Evolutionary conservation across 495 filamentous ascomycete genomes (phyloP).

Genomic region (Podospora sp.): DNA sequence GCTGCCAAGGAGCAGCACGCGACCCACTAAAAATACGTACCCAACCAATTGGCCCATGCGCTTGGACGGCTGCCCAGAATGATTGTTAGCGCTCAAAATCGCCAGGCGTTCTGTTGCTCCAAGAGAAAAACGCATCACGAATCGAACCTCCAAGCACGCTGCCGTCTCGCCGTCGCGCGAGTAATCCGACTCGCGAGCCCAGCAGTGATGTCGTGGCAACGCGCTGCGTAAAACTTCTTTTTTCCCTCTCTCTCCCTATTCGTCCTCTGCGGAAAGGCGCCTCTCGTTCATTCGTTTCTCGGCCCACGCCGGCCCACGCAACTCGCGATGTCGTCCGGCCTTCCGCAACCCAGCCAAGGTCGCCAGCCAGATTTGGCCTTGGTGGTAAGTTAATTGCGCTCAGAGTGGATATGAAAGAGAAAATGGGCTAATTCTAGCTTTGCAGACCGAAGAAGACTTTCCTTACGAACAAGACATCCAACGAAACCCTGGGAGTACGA

Average conservation of each 20-base stretch:
- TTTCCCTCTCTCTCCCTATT: slow-evolving; percentile 5
- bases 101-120: slow-evolving; percentile 16
- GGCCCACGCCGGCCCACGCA: neutral
- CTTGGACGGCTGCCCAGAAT: neutral
- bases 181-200: slow-evolving; percentile 22
- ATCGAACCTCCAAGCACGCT: slow-evolving; percentile 21
- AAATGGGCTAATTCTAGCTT: neutral
- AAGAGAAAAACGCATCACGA: slow-evolving; percentile 32
- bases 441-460: slow-evolving; percentile 79
- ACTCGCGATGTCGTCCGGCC: slow-evolving; percentile 36
- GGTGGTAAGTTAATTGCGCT: slow-evolving; percentile 62
- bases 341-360: slow-evolving; percentile 32
- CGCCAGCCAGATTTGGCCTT: slow-evolving; percentile 67
- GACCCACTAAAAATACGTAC: slow-evolving; percentile 13
- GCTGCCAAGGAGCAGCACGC: slow-evolving; percentile 3
- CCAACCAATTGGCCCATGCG: slow-evolving; percentile 7
- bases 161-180: slow-evolving; percentile 29
- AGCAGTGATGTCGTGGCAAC: slow-evolving; percentile 41
- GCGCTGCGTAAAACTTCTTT: slow-evolving; percentile 18
- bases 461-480: slow-evolving; percentile 96
- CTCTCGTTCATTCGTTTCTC: slow-evolving; percentile 16
- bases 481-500: slow-evolving; percentile 80
- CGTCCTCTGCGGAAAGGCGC: slow-evolving; percentile 18
- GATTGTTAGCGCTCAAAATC: slow-evolving; percentile 27
- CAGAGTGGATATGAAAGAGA: slow-evolving; percentile 14